These are phyloP conservation scores for Plantago major DNA, from an alignment of 257 asterid species.

Conservation along the genomic window DNA sequence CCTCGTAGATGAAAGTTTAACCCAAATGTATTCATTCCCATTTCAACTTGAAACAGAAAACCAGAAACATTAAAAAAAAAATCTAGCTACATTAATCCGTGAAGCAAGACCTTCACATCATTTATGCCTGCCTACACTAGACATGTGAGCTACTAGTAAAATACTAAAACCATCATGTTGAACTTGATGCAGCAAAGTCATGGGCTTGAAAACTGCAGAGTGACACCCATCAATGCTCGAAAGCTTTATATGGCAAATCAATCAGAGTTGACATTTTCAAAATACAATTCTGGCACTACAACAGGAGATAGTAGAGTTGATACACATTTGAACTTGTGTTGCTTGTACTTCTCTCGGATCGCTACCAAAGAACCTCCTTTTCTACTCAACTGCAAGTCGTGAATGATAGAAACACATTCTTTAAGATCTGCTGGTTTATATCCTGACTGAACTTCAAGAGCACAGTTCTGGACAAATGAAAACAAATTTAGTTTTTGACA, in stretches of 20 bases:
- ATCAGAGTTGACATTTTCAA: conserved; percentile 22
- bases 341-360: conserved; percentile 70
- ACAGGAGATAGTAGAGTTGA: conserved; percentile 36
- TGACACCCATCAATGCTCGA: no score
- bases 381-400: conserved; percentile 56
- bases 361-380: conserved; percentile 54
- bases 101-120: no score
- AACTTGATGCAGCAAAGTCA: no score
- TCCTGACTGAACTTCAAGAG: conserved; percentile 46
- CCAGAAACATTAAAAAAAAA: no score
- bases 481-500: neutral
- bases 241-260: neutral
- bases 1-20: no score
- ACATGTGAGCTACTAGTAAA: no score
- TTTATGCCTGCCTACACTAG: no score
- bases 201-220: no score
- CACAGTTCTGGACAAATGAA: conserved; percentile 24
- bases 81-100: no score
- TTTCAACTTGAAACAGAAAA: no score
- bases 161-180: no score
- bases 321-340: conserved; percentile 73
- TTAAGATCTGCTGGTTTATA: conserved; percentile 62
- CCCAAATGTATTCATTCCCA: no score
- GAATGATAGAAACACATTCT: conserved; percentile 60
- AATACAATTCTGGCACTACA: conserved; percentile 32